Evolutionary conservation across 345 rosid genomes (phyloP), one percentile per base, ranked within the genome.

Genomic region (Euphorbia lathyris): DNA sequence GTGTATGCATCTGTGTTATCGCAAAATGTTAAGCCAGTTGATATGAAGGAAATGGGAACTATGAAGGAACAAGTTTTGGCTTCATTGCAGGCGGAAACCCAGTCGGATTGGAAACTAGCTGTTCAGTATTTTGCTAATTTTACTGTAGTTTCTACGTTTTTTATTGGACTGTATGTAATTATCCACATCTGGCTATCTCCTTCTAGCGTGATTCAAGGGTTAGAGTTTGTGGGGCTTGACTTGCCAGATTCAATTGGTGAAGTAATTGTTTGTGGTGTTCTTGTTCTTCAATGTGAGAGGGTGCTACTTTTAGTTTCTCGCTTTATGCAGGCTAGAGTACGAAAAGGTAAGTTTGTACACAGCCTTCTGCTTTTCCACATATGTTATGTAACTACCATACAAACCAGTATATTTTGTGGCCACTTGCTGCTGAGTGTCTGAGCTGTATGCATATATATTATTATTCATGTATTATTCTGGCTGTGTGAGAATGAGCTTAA

Each of bases 191-290:
- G 91, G 85, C 69, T 90, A 26, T 85, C 86, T 14, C 67, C 77
- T 70, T 87, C 97, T 26, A 84, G 83, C 73, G 43, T 84, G 63
- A 77, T 91, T 80, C 90, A 90, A 80, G 98, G 98, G 72, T 87
- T 94, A 43, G 98, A 91, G 80, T 91, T 94, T 83, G 84, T 83
- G 57, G 96, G 97, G 78, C 92, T 94, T 72, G 99, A 94, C 76
- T 77, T 94, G 63, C 99, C 97, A 19, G 99, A 94, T 82, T 94
- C 99, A 20, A 40, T 91, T 61, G 97, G 96, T 70, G 96, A 94
- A 77, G 78, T 94, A 50, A 82, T 94, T 76, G 95, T 90, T 68
- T 80, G 95, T 64, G 89, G 90, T 67, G 76, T 90, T 60, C 79
- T 94, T 65, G 90, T 88, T 76, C 97, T 94, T 78, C 99, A 91